Conservation (phyloP, 1,284 basidiomycete species). For the Ustilago trichophora region DNA sequence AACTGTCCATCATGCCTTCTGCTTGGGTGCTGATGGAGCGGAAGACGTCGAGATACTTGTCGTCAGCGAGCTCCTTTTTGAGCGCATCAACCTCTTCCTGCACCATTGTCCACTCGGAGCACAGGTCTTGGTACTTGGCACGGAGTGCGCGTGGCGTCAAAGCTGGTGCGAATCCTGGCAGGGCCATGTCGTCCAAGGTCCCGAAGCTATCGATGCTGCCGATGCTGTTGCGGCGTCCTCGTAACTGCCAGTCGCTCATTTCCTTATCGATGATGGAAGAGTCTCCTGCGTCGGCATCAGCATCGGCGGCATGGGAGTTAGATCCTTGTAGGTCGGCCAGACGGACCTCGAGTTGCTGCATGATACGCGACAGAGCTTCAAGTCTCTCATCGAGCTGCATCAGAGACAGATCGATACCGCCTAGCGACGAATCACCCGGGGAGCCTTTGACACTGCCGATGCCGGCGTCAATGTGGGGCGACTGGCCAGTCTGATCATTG, state of each 20-base stretch:
- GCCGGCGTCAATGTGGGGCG: too few species aligned
- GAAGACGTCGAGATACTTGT: constrained; percentile 94
- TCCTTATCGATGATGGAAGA: constrained; percentile 46
- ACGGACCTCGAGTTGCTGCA: constrained; percentile 49
- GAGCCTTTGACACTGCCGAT: not conserved
- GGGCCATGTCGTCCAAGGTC: constrained; percentile 40
- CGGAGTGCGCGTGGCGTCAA: constrained; percentile 19
- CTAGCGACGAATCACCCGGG: constrained; percentile 26
- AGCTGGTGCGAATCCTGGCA: constrained; percentile 35
- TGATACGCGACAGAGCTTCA: constrained; percentile 71
- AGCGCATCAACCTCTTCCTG: constrained; percentile 82
- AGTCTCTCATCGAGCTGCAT: constrained; percentile 80
- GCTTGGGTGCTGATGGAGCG: constrained; percentile 89
- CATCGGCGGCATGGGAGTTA: not conserved
- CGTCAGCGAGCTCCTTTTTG: constrained; percentile 89
- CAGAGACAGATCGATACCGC: constrained; percentile 80
- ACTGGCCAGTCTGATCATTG: too few species aligned
- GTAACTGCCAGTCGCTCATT: constrained; percentile 14
- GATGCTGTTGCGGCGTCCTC: constrained; percentile 18
- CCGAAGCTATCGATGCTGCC: constrained; percentile 38
- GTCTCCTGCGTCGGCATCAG: constrained; percentile 9
- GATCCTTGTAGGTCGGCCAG: constrained; percentile 13
- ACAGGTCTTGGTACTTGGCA: constrained; percentile 31
- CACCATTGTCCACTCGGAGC: constrained; percentile 79
- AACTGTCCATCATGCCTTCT: constrained; percentile 92